A percentile compares a stretch with the other conserved stretches of the same genome.
phyloP scores from a whole-genome alignment of 768 basidiomycete species.

The Pholiota conissans region DNA sequence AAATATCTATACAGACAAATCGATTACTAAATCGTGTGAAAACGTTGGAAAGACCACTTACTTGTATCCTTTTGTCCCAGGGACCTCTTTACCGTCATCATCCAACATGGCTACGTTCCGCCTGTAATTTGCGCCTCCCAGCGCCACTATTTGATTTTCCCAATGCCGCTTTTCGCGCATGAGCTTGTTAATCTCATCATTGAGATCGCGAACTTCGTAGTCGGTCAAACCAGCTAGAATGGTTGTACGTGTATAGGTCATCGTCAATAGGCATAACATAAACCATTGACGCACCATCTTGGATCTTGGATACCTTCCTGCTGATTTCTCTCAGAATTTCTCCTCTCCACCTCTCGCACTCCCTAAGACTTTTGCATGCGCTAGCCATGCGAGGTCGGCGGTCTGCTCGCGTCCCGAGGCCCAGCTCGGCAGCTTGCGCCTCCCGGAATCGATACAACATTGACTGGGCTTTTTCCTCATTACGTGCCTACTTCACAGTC shows the following conservation, averaged over 20 bases:
- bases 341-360: slow-evolving; percentile 95
- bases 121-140: slow-evolving; percentile 95
- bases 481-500: slow-evolving; percentile 72
- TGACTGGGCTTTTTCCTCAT: slow-evolving; percentile 97
- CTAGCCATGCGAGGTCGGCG: slow-evolving; percentile 92
- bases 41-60: slow-evolving; percentile 32
- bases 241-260: neutral
- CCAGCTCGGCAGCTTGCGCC: slow-evolving; percentile 94
- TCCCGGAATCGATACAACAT: slow-evolving; percentile 96
- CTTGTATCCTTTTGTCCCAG: slow-evolving; percentile 98
- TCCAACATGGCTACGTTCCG: slow-evolving; percentile 93
- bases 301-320: slow-evolving; percentile 96
- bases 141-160: slow-evolving; percentile 96
- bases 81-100: slow-evolving; percentile 94
- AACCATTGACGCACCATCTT: slow-evolving; percentile 67
- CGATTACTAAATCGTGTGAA: neutral
- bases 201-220: slow-evolving; percentile 94
- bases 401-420: slow-evolving; percentile 81
- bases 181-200: slow-evolving; percentile 96
- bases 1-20: slow-evolving; percentile 68
- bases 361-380: slow-evolving; percentile 85
- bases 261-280: neutral
- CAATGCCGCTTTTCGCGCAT: slow-evolving; percentile 95
- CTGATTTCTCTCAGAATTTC: slow-evolving; percentile 95
- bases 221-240: slow-evolving; percentile 83